phyloP scores from a whole-genome alignment of 768 basidiomycete genomes.

The Amanita phalloides region DNA sequence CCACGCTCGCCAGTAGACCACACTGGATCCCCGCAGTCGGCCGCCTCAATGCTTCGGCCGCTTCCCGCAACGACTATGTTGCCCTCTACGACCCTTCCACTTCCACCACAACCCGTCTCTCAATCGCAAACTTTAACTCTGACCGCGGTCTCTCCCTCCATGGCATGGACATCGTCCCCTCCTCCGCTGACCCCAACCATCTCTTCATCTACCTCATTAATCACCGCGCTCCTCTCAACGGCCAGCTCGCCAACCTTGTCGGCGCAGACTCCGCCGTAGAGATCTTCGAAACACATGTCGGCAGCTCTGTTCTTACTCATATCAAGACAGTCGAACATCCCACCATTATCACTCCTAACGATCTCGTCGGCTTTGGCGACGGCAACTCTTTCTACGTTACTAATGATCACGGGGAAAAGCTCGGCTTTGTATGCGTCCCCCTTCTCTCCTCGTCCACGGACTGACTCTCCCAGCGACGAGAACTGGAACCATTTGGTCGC shows the following conservation, averaged over 20 bases:
- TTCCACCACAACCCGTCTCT: conserved; percentile 32
- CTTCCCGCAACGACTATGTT: conserved; percentile 39
- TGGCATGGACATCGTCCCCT: conserved; percentile 61
- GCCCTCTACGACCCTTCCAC: conserved; percentile 47
- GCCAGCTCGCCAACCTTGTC: conserved; percentile 21
- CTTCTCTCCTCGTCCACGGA: neutral
- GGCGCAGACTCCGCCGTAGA: conserved; percentile 72
- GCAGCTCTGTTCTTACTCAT: conserved; percentile 34
- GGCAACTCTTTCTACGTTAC: conserved; percentile 60
- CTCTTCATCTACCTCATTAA: conserved; percentile 66
- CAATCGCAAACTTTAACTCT: conserved; percentile 25
- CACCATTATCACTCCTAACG: conserved; percentile 56
- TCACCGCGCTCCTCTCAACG: conserved; percentile 43
- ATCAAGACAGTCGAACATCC: conserved; percentile 48
- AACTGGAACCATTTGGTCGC: conserved; percentile 22
- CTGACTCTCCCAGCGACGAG: conserved; percentile 12
- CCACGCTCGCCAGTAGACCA: conserved; percentile 32
- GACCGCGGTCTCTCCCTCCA: conserved; percentile 42
- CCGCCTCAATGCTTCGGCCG: conserved; percentile 26
- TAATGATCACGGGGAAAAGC: conserved; percentile 51
- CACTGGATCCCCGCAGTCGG: conserved; percentile 40
- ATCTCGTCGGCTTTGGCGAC: conserved; percentile 54
- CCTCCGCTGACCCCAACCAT: conserved; percentile 30
- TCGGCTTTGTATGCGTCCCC: conserved; percentile 33
- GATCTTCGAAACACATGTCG: conserved; percentile 46